Evolutionary conservation across 345 rosid species (phyloP).

Genomic region (Pugionium dolabratum): DNA sequence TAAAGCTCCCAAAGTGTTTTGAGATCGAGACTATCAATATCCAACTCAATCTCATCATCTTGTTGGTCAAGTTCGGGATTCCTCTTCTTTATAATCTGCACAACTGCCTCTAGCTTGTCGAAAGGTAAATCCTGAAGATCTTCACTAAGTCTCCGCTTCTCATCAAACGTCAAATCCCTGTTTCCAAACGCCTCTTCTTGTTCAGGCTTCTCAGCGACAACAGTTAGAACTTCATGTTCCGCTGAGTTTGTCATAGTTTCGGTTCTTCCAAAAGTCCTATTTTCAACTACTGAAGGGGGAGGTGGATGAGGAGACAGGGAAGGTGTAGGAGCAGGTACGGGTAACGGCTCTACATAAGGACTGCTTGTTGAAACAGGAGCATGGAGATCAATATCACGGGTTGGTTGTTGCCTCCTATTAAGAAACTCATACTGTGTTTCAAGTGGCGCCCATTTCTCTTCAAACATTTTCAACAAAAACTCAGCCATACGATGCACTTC

Average conservation of each 20-base stretch:
- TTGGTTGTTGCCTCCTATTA: conserved; percentile 37
- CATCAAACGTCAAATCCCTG: conserved; percentile 76
- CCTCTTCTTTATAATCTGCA: conserved; percentile 81
- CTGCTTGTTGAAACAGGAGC: conserved; percentile 27
- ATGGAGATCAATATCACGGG: conserved; percentile 18
- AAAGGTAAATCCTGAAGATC: conserved; percentile 76
- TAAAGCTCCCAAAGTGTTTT: conserved; percentile 92
- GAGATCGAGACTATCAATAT: conserved; percentile 76
- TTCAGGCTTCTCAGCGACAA: conserved; percentile 48
- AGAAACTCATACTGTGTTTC: conserved; percentile 43
- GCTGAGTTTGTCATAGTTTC: conserved; percentile 48
- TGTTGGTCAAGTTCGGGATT: conserved; percentile 66
- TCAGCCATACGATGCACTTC: conserved; percentile 84
- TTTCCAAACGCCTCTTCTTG: conserved; percentile 40
- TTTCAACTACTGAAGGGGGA: conserved; percentile 30
- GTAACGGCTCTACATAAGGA: conserved; percentile 30
- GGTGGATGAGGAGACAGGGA: conserved; percentile 27
- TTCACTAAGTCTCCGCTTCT: conserved; percentile 76
- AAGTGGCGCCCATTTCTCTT: conserved; percentile 61
- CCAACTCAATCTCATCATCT: conserved; percentile 92
- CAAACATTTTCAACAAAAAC: conserved; percentile 56
- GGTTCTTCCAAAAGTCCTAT: conserved; percentile 45
- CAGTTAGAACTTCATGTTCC: conserved; percentile 39
- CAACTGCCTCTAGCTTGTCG: conserved; percentile 67
- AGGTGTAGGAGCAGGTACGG: conserved; percentile 33